Base-by-base conservation (phyloP, 108 stramenopile genomes). In the Cylindrotheca fusiformis region DNA sequence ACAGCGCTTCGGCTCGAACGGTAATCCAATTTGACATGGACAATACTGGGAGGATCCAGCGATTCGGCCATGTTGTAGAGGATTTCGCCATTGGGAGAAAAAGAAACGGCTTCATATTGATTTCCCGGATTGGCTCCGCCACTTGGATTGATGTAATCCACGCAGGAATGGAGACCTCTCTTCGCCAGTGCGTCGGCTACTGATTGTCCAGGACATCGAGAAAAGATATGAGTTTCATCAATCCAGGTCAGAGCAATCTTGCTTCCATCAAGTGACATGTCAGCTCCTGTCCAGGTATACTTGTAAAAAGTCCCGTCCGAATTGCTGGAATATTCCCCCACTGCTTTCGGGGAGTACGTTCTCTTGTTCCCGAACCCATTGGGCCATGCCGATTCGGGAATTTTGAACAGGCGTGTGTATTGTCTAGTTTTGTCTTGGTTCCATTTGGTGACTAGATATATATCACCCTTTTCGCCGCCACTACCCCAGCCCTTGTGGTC, bases 361-460 rank as follows among this genome's bases (percentile, higher is more conserved):
- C 10, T 14, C 36, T 10, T 14, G 10, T 41, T 41, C 10, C 36
- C 36, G 14, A 41, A 41, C 14, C 36, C 36, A 14, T 41, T 14
- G 5, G 50, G 50, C 50, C 50, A 51, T 5, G n/a, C 50, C 36
- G 36, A 41, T 6, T 6, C 36, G 6, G 36, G 36, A 41, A 41
- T 41, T 14, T 41, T 41, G 36, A 41, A 41, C 36, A 41, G 14
- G 6, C 36, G 36, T 10, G 6, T 41, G 10, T 10, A 14, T 6
- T 14, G 36, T 41, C 14, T 41, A 14, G 10, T 41, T 41, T 14
- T 6, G 6, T 41, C 36, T 6, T 6, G 10, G 14, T 41, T 41
- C 50, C 50, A 57, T 44, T 57, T 57, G 56, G 56, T 57, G 6
- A 57, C 56, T 18, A 57, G 5, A 23, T 57, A 57, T 20, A 57